Base-by-base conservation (phyloP, 345 rosid species). In the Populus simonii region DNA sequence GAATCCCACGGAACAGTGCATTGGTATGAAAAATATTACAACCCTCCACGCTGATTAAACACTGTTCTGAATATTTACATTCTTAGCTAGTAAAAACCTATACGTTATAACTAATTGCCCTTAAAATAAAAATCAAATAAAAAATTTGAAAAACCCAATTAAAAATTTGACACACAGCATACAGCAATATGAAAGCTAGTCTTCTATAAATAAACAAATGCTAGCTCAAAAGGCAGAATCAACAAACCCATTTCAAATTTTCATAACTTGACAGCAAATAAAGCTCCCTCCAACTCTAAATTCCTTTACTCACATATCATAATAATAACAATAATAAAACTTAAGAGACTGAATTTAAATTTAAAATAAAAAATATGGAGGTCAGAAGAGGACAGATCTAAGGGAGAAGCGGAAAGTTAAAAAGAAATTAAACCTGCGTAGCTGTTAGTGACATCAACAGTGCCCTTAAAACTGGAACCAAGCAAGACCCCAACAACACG, bases 371-470 rank as follows among this genome's bases (percentile, higher is more conserved):
- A 71, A 51, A 18, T 43, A 8, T 6, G 7, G 29, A 63, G 2
- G 13, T 16, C 17, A 39, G 45, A 33, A 35, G 6, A 66, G 55
- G 27, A 25, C 45, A 73, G 74, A 79, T 41, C 74, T 68, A 70
- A 18, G 43, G 39, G 33, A 36, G 51, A 23, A 27, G 25, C 8
- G 17, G 29, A 43, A 53, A 12, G 13, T 33, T 15, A 49, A 65
- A 10, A 47, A n/a, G 47, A 35, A 57, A 47, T 4, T 3, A 31
- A 18, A 82, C 85, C 85, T 66, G 82, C 82, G 33, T 75, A 82
- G 75, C 82, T 78, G 29, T 82, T 82, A 65, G 82, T 74, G 27
- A 82, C 80, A 38, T 82, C 82, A 61, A 82, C 85, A 68, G 77
- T 82, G 59, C 85, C 82, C 62, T 76, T 79, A 59, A 76, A 79